These are phyloP conservation scores for Termitomyces sp. DNA, from an alignment of 768 basidiomycete species.

Conservation along the genomic window DNA sequence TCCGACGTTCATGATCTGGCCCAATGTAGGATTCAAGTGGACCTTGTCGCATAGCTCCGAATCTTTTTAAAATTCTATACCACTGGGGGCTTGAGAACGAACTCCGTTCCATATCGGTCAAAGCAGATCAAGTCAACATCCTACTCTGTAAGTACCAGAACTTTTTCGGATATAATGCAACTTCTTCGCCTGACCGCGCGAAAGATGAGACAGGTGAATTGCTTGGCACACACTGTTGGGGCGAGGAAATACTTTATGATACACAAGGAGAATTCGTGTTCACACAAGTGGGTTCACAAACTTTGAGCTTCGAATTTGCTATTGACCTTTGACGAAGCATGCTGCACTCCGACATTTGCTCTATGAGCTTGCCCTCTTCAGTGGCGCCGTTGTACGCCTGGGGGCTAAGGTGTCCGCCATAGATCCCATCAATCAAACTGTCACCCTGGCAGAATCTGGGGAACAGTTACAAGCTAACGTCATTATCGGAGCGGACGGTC, in stretches of 20 bases:
- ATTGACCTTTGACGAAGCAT: constrained; percentile 27
- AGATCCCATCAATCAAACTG: constrained; percentile 21
- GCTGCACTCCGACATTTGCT: constrained; percentile 44
- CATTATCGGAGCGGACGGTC: constrained; percentile 54
- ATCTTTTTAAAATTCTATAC: constrained; percentile 48
- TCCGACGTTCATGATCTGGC: neutral
- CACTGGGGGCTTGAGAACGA: constrained; percentile 42
- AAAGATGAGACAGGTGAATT: constrained; percentile 44
- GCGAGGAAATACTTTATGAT: constrained; percentile 42
- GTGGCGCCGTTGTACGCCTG: constrained; percentile 37
- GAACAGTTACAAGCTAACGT: constrained; percentile 39
- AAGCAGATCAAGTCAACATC: constrained; percentile 15
- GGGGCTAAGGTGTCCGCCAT: constrained; percentile 23
- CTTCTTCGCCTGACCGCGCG: neutral
- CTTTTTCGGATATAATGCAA: neutral
- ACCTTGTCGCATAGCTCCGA: constrained; percentile 37
- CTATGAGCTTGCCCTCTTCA: constrained; percentile 33
- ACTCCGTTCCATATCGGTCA: constrained; percentile 11
- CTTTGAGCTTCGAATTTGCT: neutral
- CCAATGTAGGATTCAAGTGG: constrained; percentile 14
- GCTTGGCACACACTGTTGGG: constrained; percentile 44
- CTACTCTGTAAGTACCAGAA: constrained; percentile 4
- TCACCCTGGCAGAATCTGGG: constrained; percentile 31
- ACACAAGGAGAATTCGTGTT: constrained; percentile 30
- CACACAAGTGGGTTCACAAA: constrained; percentile 27